These are phyloP conservation scores for Mortierella sp. DNA, from an alignment of 371 early-diverging fungal species.

Conservation along the genomic window DNA sequence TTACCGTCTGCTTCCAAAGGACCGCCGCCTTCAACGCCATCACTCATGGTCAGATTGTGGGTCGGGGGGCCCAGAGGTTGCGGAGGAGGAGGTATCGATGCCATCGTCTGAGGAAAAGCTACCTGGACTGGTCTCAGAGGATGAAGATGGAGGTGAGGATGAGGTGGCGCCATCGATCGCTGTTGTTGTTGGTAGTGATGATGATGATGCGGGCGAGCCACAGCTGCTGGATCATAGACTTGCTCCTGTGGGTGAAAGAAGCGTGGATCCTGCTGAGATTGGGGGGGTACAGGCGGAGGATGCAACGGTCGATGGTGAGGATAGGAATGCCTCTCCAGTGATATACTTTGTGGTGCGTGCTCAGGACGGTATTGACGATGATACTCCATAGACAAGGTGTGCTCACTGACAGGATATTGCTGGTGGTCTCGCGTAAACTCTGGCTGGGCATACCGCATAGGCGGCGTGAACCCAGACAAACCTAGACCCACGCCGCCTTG, in stretches of 20 bases:
- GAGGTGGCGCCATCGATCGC: not conserved
- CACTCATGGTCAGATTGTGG: not conserved
- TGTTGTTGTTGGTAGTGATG: not conserved
- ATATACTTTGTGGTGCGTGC: not conserved
- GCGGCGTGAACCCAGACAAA: not conserved
- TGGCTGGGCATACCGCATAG: not conserved
- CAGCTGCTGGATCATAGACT: not conserved
- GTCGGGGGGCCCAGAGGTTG: not conserved
- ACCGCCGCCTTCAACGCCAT: not conserved
- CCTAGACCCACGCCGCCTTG: slow-evolving; percentile 1
- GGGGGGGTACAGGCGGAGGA: not conserved
- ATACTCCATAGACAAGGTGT: not conserved
- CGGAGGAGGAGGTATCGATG: not conserved
- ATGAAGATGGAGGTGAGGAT: not conserved
- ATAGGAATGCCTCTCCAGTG: not conserved
- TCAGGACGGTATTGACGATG: not conserved
- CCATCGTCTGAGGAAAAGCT: not conserved
- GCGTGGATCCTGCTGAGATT: not conserved
- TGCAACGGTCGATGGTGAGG: not conserved
- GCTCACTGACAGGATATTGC: not conserved
- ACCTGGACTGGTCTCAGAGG: not conserved
- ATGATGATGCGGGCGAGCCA: not conserved
- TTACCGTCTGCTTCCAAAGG: not conserved
- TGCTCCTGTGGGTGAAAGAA: not conserved
- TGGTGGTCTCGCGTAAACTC: not conserved